Percentiles rank a stretch among this genome's conserved stretches.
Conservation (phyloP, 148 eudicot genomes). For the Linanthus parryae region DNA sequence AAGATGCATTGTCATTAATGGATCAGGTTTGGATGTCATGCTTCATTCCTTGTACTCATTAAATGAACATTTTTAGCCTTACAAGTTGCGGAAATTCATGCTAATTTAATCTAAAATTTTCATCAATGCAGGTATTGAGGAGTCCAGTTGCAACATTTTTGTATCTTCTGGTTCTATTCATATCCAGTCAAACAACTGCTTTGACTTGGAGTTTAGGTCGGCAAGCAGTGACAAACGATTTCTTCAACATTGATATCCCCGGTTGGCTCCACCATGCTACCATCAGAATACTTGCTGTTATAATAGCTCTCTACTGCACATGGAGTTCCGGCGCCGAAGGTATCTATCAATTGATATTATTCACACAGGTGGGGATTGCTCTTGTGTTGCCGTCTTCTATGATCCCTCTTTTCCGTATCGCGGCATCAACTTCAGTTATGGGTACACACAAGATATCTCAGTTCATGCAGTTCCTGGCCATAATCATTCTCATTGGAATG, state of each 20-base stretch:
- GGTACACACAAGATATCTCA: constrained; percentile 68
- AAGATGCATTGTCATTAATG: constrained; percentile 67
- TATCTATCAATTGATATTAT: constrained; percentile 66
- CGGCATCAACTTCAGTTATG: constrained; percentile 77
- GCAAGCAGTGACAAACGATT: constrained; percentile 54
- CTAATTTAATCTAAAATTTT: not conserved
- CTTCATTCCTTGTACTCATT: not conserved
- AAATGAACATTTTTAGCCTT: not conserved
- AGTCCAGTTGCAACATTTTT: constrained; percentile 46
- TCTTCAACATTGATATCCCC: constrained; percentile 68
- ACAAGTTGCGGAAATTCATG: not conserved
- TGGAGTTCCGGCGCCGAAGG: constrained; percentile 92
- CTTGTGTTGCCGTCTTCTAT: constrained; percentile 81
- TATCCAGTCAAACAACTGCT: constrained; percentile 73
- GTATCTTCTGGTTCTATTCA: constrained; percentile 45
- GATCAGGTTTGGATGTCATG: constrained; percentile 57
- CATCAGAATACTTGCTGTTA: constrained; percentile 62
- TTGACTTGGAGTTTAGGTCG: constrained; percentile 67
- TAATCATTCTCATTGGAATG: constrained; percentile 60
- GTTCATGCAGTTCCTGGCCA: constrained; percentile 56
- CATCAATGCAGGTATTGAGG: constrained; percentile 54
- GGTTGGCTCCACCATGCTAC: constrained; percentile 90
- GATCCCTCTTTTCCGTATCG: constrained; percentile 81
- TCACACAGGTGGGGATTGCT: constrained; percentile 78
- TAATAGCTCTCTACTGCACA: constrained; percentile 63